Base-by-base conservation (phyloP, 768 basidiomycete species). In the Calocera viscosa region DNA sequence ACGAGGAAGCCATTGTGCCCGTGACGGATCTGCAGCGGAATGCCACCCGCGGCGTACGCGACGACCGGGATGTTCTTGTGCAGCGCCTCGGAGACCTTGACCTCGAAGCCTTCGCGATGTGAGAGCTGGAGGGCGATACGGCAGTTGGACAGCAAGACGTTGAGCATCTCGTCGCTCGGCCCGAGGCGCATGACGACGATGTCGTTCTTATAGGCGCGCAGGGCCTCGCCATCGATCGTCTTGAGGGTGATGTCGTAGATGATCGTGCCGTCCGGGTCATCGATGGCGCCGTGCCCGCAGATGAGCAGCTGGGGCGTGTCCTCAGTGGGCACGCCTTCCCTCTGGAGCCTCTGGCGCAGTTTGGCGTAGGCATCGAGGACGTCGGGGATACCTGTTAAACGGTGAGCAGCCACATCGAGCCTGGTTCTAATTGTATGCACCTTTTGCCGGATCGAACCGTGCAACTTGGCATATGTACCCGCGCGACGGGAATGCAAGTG, bases 21-120 rank as follows among this genome's bases (percentile, higher is more conserved):
- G 70, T 96, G 78, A 71, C 84, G 84, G 70, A 96, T 83, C 74
- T 97, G 94, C 60, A 96, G 84, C 43, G 94, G 94, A 73, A 97
- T 95, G 71, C 94, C 94, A 67, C 94, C 94, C 2, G 94, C 94
- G 81, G 81, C 73, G 64, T 82, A 86, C 8, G 90, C 90, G 72
- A 97, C 83, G 72, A 94, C 82, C 34, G 93, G 93, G 69, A 89
- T 89, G 68, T 89, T 89, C 33, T 91, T 86, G 76, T 94, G 90
- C 65, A 97, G 81, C n/a, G 90, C 91, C 78, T 95, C 91, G 60
- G 91, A 93, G 64, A 94, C 93, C 76, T 97, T 97, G 77, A 97
- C 91, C 74, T 97, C 94, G 78, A 96, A 97, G 32, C 94, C 94
- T 78, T 97, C 94, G 67, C 93, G 88, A 49, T 89, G 88, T 64